Evolutionary conservation across 192 early-diverging fungal genomes (phyloP).

Genomic region (Haplosporangium gracile): DNA sequence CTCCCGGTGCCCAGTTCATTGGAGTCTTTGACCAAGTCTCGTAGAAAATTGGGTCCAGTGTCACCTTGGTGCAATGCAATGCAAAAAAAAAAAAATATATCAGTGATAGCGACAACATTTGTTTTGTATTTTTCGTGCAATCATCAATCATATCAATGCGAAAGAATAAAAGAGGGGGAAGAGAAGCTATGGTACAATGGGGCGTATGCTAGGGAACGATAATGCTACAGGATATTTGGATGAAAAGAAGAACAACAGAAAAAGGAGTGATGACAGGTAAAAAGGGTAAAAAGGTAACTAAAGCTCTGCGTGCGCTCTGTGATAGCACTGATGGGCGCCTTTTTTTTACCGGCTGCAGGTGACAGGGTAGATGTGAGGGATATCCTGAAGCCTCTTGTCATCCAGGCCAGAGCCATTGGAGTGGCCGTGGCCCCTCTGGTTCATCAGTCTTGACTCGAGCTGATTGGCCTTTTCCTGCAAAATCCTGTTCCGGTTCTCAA

Average conservation of each 20-base stretch:
- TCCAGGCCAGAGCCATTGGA: slow-evolving; percentile 22
- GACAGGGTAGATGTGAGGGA: slow-evolving; percentile 54
- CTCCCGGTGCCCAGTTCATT: too few relatives aligned
- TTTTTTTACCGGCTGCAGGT: slow-evolving; percentile 34
- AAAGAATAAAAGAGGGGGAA: neutral
- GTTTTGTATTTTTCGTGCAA: slow-evolving; percentile 3
- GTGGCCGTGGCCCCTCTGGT: slow-evolving; percentile 15
- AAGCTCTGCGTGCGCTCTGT: neutral
- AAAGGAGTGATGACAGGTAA: neutral
- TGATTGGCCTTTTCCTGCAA: slow-evolving; percentile 57
- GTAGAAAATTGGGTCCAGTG: too few relatives aligned
- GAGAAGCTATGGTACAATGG: neutral
- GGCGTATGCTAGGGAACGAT: neutral
- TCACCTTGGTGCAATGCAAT: too few relatives aligned
- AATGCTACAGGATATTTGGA: slow-evolving; percentile 6
- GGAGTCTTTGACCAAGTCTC: too few relatives aligned
- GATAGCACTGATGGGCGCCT: neutral
- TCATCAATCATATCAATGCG: slow-evolving; percentile 11
- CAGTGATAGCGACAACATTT: too few relatives aligned
- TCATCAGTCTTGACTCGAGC: slow-evolving; percentile 51
- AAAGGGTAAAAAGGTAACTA: neutral
- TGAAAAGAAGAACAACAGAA: neutral
- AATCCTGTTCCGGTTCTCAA: slow-evolving; percentile 69
- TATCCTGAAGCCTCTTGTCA: slow-evolving; percentile 50
- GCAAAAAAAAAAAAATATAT: too few relatives aligned